phyloP scores from a whole-genome alignment of 495 filamentous ascomycete species.

The Aspergillus diversus region DNA sequence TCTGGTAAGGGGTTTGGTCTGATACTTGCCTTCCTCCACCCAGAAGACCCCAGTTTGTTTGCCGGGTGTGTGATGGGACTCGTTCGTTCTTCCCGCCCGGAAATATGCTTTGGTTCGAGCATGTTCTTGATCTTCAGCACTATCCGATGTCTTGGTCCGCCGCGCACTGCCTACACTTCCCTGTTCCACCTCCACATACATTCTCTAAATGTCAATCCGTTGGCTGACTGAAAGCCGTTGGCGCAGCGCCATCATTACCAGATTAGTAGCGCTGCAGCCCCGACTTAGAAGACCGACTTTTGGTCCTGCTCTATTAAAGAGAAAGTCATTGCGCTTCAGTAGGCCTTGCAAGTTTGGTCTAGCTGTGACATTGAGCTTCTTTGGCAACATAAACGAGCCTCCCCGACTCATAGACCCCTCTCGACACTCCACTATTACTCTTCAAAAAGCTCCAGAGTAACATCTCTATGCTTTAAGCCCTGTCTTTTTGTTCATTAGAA shows the following conservation, averaged over 20 bases:
- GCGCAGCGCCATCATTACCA: slow-evolving; percentile 18
- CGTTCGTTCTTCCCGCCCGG: background rate
- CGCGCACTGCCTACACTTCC: background rate
- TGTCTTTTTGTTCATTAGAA: background rate
- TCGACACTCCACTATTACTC: background rate
- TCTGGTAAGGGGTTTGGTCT: slow-evolving; percentile 22
- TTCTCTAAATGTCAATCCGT: slow-evolving; percentile 16
- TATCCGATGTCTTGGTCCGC: background rate
- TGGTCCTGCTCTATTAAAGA: slow-evolving; percentile 3
- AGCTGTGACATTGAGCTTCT: background rate
- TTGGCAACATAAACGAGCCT: slow-evolving; percentile 10
- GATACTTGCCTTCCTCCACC: background rate
- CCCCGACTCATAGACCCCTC: slow-evolving; percentile 7
- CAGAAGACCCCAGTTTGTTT: slow-evolving; percentile 7
- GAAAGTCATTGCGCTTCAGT: background rate
- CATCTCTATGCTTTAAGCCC: slow-evolving; percentile 16
- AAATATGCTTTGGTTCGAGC: slow-evolving; percentile 4
- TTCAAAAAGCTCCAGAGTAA: background rate
- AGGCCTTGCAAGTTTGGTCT: slow-evolving; percentile 3
- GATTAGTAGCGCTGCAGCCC: slow-evolving; percentile 20
- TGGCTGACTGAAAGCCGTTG: slow-evolving; percentile 21
- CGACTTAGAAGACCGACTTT: slow-evolving; percentile 4
- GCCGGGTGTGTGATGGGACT: background rate
- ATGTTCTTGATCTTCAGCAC: background rate
- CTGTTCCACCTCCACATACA: slow-evolving; percentile 4